Evolutionary conservation across 768 basidiomycete species (phyloP), one percentile per base, ranked within the genome.

Genomic region (Russula compacta): DNA sequence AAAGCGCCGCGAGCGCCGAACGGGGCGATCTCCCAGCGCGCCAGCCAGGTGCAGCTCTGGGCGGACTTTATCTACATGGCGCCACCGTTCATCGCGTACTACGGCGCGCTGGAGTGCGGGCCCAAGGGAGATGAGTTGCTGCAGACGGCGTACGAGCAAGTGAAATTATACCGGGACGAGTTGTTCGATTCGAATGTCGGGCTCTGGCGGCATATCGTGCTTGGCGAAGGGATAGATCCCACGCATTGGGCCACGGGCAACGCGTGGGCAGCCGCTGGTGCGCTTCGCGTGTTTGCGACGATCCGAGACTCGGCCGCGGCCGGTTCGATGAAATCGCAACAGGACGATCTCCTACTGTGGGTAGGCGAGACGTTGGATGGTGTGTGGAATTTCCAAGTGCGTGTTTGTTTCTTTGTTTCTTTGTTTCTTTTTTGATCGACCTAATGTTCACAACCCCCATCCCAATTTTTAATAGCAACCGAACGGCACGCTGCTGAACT

Each of bases 211-310:
- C 86, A 86, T 63, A 77, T 86, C 50, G 70, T 71, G 4, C 67
- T 81, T 2, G 84, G 84, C 0, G 62, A 68, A 17, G 73, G 69
- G 63, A 68, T 71, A 42, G 84, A 86, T 64, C 56, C 68, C 32
- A 78, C 76, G 0, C 80, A 82, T 66, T 85, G 83, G 84, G 78
- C 77, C 1, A 84, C 84, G 57, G 83, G 83, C 2, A 89, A 89
- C 60, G 85, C 76, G 0, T 89, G 87, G 88, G 87, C 85, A 0
- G 84, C 83, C 0, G 81, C 80, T 4, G 85, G 86, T 1, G 83
- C 84, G 77, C 71, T 82, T 19, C 78, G 86, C 3, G 83, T 88
- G 2, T 70, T 81, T 6, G 75, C 77, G 49, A 84, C 83, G 0
- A 74, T 86, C 49, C 73, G 74, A 53, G 72, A 78, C 48, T 78